Evolutionary conservation across 202 grass and related monocot genomes (phyloP).

Genomic region (Zizania palustris): DNA sequence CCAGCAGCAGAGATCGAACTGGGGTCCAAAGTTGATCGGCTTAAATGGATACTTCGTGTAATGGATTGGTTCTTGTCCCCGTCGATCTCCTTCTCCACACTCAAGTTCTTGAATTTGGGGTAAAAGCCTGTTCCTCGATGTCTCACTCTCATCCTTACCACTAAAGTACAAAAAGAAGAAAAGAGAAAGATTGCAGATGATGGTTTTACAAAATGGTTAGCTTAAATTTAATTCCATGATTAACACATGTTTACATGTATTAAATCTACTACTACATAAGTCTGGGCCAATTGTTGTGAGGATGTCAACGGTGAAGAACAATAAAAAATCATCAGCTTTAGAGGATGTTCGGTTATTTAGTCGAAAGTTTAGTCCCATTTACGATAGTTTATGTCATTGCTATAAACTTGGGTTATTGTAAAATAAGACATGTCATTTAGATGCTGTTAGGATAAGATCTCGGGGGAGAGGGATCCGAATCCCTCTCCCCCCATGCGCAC

Average conservation of each 20-base stretch:
- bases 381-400: too few relatives aligned
- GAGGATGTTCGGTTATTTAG: too few relatives aligned
- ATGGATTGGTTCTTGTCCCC: neutral
- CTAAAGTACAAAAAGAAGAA: too few relatives aligned
- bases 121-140: constrained; percentile 12
- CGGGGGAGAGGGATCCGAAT: too few relatives aligned
- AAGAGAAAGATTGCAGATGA: too few relatives aligned
- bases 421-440: too few relatives aligned
- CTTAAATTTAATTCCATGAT: constrained; percentile 7
- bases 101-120: neutral
- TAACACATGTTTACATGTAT: neutral
- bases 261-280: neutral
- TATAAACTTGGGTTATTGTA: too few relatives aligned
- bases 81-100: too few relatives aligned
- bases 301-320: constrained; percentile 33
- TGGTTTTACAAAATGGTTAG: neutral
- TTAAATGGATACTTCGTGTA: constrained; percentile 2
- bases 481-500: too few relatives aligned
- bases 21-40: too few relatives aligned
- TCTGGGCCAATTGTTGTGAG: constrained; percentile 22
- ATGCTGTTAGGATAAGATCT: too few relatives aligned
- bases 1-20: neutral
- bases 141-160: neutral
- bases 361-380: too few relatives aligned
- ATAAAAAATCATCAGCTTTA: neutral